phyloP scores from a whole-genome alignment of 2,329 filamentous ascomycete genomes.

The Fusarium euwallaceae region DNA sequence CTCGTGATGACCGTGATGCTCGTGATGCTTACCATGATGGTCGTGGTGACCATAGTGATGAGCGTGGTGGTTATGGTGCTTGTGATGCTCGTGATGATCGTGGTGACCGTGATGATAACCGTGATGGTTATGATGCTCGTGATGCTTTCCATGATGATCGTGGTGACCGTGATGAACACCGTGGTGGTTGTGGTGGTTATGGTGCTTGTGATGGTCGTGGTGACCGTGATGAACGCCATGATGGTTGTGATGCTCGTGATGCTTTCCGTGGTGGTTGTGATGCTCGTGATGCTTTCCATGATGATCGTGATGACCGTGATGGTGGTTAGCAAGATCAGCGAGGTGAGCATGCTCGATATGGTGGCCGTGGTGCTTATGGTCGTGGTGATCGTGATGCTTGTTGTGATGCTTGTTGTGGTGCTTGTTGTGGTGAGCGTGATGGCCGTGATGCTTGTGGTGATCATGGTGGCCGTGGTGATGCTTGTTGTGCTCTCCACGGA shows the following conservation, averaged over 20 bases:
- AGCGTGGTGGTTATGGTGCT: not conserved
- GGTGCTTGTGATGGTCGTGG: not conserved
- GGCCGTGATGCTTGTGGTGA: not conserved
- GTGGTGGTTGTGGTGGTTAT: not conserved
- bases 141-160: slow-evolving; percentile 1
- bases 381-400: not conserved
- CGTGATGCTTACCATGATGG: not conserved
- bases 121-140: not conserved
- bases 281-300: not conserved
- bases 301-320: not conserved
- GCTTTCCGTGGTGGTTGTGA: not conserved
- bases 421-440: slow-evolving; percentile 7
- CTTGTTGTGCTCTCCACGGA: slow-evolving; percentile 1
- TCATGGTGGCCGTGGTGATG: slow-evolving; percentile 6
- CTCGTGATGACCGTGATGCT: not conserved
- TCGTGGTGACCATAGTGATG: not conserved
- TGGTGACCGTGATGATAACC: not conserved
- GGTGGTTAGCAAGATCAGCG: not conserved
- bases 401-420: not conserved
- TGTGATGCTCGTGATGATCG: not conserved
- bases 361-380: not conserved
- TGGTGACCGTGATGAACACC: not conserved
- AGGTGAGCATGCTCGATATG: not conserved
- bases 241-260: not conserved
- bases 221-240: not conserved